phyloP scores from a whole-genome alignment of 2,329 filamentous ascomycete species.

The Diaporthe destruens region DNA sequence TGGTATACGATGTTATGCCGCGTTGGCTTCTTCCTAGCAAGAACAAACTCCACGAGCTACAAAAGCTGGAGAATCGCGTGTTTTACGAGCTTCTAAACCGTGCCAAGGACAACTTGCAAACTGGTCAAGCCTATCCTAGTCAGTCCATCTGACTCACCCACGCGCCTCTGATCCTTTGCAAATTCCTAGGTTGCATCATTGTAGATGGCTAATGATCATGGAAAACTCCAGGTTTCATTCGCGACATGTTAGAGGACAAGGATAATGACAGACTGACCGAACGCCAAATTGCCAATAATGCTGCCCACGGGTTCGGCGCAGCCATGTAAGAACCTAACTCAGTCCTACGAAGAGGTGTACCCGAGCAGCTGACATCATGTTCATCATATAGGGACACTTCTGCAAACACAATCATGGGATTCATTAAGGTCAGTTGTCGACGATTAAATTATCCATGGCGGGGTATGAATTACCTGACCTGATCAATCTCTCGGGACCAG shows the following conservation, averaged over 20 bases:
- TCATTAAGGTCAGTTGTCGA: neutral
- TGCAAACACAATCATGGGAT: slow-evolving; percentile 18
- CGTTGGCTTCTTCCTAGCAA: slow-evolving; percentile 17
- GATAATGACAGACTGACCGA: slow-evolving; percentile 19
- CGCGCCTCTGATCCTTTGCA: neutral
- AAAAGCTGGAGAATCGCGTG: slow-evolving; percentile 9
- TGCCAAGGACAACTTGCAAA: slow-evolving; percentile 5
- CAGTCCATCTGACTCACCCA: neutral
- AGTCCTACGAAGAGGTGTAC: too few species aligned
- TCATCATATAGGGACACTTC: slow-evolving; percentile 3
- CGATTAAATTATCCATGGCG: too few species aligned
- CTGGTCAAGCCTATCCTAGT: neutral
- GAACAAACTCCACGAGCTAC: neutral
- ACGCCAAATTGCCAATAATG: slow-evolving; percentile 19
- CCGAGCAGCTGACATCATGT: too few species aligned
- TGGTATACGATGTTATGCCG: neutral
- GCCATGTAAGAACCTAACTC: slow-evolving; percentile 5
- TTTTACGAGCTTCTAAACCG: slow-evolving; percentile 22
- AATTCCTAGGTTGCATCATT: too few species aligned
- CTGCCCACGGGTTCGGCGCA: slow-evolving; percentile 16
- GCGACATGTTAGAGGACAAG: slow-evolving; percentile 18
- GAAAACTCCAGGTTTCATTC: neutral
- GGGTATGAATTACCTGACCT: too few species aligned
- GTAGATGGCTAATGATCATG: too few species aligned
- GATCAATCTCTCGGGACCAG: neutral